Evolutionary conservation across 495 filamentous ascomycete species (phyloP).

Genomic region (Halenospora varia): DNA sequence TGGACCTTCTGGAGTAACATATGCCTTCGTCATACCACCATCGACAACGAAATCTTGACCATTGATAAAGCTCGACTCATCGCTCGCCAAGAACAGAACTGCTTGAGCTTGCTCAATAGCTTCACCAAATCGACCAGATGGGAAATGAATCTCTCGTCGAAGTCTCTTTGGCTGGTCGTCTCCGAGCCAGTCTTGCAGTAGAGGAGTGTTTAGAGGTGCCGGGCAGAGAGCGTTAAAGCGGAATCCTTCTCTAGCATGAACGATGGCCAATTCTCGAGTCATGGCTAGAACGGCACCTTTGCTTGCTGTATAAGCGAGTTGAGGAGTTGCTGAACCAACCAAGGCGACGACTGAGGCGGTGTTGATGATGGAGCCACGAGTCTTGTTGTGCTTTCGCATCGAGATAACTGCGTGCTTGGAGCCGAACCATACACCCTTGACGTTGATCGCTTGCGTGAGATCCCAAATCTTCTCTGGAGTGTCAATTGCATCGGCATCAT

Average conservation of each 20-base stretch:
- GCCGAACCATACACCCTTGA: constrained; percentile 98
- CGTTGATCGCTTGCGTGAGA: constrained; percentile 89
- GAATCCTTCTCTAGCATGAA: constrained; percentile 78
- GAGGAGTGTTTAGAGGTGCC: constrained; percentile 78
- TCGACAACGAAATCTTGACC: constrained; percentile 93
- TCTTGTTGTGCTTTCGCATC: constrained; percentile 77
- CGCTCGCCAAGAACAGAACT: constrained; percentile 88
- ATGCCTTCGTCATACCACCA: constrained; percentile 93
- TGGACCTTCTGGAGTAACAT: constrained; percentile 86
- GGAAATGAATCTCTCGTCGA: constrained; percentile 92
- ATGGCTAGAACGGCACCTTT: constrained; percentile 92
- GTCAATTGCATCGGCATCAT: constrained; percentile 79
- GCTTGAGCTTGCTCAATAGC: constrained; percentile 93
- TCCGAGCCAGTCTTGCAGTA: constrained; percentile 96
- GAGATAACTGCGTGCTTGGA: constrained; percentile 87
- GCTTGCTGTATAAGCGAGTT: constrained; percentile 90
- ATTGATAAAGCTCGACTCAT: constrained; percentile 92
- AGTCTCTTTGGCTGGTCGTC: constrained; percentile 80
- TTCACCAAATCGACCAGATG: constrained; percentile 91
- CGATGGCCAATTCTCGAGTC: constrained; percentile 77
- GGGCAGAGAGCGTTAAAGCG: constrained; percentile 92
- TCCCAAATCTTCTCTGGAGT: constrained; percentile 95
- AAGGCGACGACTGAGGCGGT: constrained; percentile 91
- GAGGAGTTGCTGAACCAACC: constrained; percentile 89
- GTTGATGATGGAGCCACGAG: constrained; percentile 81